Conservation (phyloP, 257 asterid genomes). For the Solanum chaucha region DNA sequence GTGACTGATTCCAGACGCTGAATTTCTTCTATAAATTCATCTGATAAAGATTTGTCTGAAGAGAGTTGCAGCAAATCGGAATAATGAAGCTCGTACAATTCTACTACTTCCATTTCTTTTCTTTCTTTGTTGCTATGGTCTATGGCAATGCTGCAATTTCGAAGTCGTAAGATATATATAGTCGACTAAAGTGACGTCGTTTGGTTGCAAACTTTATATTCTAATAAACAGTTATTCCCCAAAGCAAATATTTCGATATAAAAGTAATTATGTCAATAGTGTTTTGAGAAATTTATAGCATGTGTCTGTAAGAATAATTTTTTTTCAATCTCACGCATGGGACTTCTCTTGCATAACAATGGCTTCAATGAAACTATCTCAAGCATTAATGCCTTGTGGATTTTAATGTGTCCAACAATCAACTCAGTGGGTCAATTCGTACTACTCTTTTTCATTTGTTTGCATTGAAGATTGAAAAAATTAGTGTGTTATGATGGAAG, state of each 20-base stretch:
- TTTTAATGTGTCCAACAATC: neutral
- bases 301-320: neutral
- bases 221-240: too few relatives aligned
- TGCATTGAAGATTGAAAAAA: neutral
- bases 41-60: constrained; percentile 16
- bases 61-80: constrained; percentile 44
- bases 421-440: neutral
- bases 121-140: neutral
- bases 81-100: constrained; percentile 47
- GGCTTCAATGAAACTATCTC: neutral
- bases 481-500: neutral
- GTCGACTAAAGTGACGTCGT: neutral
- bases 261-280: neutral
- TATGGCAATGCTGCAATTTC: neutral
- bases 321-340: neutral
- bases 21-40: constrained; percentile 17
- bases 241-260: too few relatives aligned
- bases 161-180: neutral
- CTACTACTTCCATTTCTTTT: constrained; percentile 30
- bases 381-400: neutral
- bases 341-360: neutral
- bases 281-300: neutral
- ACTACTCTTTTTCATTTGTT: neutral
- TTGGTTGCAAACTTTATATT: neutral
- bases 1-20: constrained; percentile 36